These are phyloP conservation scores for Puccinia brachypodii DNA, from an alignment of 1,284 basidiomycete genomes.

Conservation along the genomic window DNA sequence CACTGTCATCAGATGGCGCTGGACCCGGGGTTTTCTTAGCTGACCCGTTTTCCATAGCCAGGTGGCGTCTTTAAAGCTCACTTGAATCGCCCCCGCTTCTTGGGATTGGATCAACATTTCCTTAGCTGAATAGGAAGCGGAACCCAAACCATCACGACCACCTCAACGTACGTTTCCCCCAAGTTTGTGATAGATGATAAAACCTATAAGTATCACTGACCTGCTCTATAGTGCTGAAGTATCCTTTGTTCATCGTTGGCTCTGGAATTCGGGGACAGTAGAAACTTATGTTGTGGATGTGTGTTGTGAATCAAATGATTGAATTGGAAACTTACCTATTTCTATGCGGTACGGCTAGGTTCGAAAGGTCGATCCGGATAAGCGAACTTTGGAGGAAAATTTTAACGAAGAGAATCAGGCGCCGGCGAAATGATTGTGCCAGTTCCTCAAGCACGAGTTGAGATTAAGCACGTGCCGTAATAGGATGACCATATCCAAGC, in stretches of 20 bases:
- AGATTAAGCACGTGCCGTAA: conserved; percentile 16
- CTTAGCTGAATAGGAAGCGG: conserved; percentile 6
- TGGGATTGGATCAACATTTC: conserved; percentile 26
- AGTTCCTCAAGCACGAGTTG: not conserved
- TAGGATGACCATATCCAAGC: conserved; percentile 35
- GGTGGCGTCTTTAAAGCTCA: conserved; percentile 41
- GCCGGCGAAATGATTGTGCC: not conserved
- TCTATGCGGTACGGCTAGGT: not conserved
- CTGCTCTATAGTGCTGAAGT: conserved; percentile 38
- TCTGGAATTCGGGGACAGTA: not conserved
- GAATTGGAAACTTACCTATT: conserved; percentile 6
- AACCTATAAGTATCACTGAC: not conserved
- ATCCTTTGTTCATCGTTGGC: conserved; percentile 21
- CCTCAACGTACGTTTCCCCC: not conserved
- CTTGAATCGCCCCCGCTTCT: not conserved
- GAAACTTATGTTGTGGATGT: not conserved
- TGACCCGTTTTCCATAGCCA: conserved; percentile 48
- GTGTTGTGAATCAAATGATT: not conserved
- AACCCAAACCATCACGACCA: not conserved
- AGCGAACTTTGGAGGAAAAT: conserved; percentile 10
- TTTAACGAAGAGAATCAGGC: not conserved
- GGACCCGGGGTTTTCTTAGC: not conserved
- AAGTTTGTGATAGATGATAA: not conserved
- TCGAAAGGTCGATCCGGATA: conserved; percentile 33
- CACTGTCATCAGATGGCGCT: too few species aligned